Evolutionary conservation across 2,329 filamentous ascomycete species (phyloP).

Genomic region (Penicillium digitatum): DNA sequence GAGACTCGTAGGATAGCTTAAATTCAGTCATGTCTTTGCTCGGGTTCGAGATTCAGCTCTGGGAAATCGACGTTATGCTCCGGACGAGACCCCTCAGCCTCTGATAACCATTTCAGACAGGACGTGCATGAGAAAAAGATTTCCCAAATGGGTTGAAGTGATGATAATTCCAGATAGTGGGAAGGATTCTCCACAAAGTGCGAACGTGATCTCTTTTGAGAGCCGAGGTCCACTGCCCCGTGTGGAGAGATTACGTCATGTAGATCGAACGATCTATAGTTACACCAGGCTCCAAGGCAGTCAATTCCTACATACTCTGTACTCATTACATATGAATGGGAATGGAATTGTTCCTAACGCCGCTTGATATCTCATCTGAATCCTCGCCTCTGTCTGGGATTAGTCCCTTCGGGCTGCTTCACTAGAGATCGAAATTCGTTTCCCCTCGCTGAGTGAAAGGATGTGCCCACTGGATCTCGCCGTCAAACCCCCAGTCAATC

Average conservation of each 20-base stretch:
- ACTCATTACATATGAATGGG: not conserved
- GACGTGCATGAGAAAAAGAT: not conserved
- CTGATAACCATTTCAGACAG: not conserved
- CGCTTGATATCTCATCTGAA: not conserved
- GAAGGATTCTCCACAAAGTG: not conserved
- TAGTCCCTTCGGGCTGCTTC: not conserved
- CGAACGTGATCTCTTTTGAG: conserved; percentile 14
- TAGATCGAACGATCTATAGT: conserved; percentile 16
- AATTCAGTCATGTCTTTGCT: conserved; percentile 56
- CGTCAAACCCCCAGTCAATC: not conserved
- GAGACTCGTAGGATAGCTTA: conserved; percentile 60
- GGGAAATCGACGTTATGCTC: not conserved
- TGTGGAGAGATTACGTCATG: conserved; percentile 25
- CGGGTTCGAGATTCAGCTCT: not conserved
- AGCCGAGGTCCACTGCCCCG: conserved; percentile 12
- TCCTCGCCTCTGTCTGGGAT: not conserved
- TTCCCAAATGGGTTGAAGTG: not conserved
- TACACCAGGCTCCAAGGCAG: not conserved
- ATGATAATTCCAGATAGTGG: not conserved
- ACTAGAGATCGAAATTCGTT: not conserved
- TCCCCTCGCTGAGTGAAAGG: not conserved
- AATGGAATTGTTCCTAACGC: not conserved
- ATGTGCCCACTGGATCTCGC: not conserved
- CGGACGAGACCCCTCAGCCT: not conserved
- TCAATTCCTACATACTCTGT: not conserved